Evolutionary conservation across 352 stramenopile species (phyloP), one percentile per base, ranked within the genome.

Genomic region (Globisporangium uncinulatum): DNA sequence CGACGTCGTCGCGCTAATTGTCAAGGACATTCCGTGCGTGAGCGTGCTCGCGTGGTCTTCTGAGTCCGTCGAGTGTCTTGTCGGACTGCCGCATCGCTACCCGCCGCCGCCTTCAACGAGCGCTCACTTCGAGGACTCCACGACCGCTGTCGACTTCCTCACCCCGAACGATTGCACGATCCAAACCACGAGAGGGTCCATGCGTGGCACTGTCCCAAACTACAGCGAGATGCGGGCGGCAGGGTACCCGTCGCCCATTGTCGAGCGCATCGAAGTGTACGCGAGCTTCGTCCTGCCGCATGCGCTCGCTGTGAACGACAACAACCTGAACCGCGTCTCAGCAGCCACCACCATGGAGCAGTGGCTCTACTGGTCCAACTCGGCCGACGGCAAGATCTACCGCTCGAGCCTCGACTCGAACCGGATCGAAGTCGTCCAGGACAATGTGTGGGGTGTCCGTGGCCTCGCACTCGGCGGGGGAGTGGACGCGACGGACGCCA

Each of bases 361-460:
- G 42, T 83, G 72, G 64, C 56, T 92, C 4, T 89, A 85, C 59
- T 92, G 81, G 81, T 83, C 79, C 32, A 92, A 89, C 45, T 82
- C 79, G 6, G 63, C 57, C 1, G 81, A 92, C 37, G 79, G 81
- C 0, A 65, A 46, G 0, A 82, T 92, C 39, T 92, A 92, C 55
- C 64, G 74, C 1, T 87, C 67, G n/a, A 77, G 65, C 41, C 59
- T 88, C n/a, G 14, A 14, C 2, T 71, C 74, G 7, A 82, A 60
- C 10, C 53, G 59, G 9, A 78, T 89, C 15, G 57, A 74, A 9
- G 55, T 75, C 13, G 50, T 92, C 6, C 67, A 77, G 54, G 58
- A 67, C 10, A 53, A 63, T 6, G 68, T 56, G 1, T 92, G 81
- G 81, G 70, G 69, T 10, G 76, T 87, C 5, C 74, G 73, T 14